Evolutionary conservation across 2,329 filamentous ascomycete species (phyloP).

Genomic region (Pseudocercospora fuligena): DNA sequence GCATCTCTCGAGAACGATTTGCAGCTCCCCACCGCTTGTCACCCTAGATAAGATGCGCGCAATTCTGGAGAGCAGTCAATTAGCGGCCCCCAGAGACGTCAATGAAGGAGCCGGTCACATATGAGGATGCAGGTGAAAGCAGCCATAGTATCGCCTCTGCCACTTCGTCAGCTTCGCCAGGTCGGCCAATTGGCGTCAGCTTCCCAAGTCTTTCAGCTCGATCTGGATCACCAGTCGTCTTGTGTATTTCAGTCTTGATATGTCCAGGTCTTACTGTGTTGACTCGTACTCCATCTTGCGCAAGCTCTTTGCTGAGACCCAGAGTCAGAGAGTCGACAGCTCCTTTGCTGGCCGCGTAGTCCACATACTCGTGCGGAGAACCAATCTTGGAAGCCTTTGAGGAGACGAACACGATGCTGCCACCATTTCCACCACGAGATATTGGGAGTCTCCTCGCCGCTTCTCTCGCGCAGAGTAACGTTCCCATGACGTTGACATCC

Average conservation of each 20-base stretch:
- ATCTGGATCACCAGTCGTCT: constrained; percentile 30
- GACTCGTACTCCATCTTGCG: constrained; percentile 32
- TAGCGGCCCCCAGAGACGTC: constrained; percentile 32
- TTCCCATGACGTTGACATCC: constrained; percentile 36
- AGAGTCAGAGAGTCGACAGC: constrained; percentile 36
- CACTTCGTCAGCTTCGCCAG: constrained; percentile 36
- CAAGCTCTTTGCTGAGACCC: constrained; percentile 36
- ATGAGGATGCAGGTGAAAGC: constrained; percentile 27
- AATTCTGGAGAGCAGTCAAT: not conserved
- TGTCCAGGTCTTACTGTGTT: constrained; percentile 36
- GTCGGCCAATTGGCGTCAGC: constrained; percentile 31
- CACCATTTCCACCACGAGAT: constrained; percentile 13
- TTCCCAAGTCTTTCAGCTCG: constrained; percentile 32
- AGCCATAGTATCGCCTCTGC: constrained; percentile 39
- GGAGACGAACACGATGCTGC: constrained; percentile 36
- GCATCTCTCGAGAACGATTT: not conserved
- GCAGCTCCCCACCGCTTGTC: not conserved
- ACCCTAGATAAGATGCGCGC: not conserved
- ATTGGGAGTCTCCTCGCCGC: constrained; percentile 32
- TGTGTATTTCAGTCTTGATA: constrained; percentile 37
- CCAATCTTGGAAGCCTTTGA: constrained; percentile 35
- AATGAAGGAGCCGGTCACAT: constrained; percentile 30
- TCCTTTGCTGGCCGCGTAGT: constrained; percentile 38
- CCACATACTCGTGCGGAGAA: constrained; percentile 35
- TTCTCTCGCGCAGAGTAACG: constrained; percentile 38